phyloP scores from a whole-genome alignment of 345 rosid species.

The Eucalyptus fibrosa region DNA sequence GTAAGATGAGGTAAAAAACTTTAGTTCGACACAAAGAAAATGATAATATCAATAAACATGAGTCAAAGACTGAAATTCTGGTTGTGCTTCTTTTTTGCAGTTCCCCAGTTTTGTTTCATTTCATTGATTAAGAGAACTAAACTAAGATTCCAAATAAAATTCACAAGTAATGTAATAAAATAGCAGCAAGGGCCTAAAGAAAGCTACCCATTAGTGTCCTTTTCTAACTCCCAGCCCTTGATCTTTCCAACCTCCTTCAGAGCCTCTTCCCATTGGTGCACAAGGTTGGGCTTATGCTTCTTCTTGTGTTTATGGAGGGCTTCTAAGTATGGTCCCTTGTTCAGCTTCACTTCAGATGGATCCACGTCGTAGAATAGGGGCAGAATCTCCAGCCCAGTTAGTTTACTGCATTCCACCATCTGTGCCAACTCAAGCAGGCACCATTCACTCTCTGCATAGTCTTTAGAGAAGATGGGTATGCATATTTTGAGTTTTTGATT shows the following conservation, averaged over 20 bases:
- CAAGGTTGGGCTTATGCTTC: not conserved
- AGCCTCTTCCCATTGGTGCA: constrained; percentile 2
- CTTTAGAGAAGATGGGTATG: constrained; percentile 2
- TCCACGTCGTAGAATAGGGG: not conserved
- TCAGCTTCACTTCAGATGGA: not conserved
- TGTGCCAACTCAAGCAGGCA: constrained; percentile 2
- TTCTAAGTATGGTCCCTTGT: not conserved
- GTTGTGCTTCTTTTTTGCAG: not conserved
- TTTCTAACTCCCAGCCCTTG: constrained; percentile 2
- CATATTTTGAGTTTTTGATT: not conserved
- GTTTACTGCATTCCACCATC: not conserved
- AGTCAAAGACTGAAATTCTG: not conserved
- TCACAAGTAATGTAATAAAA: not conserved
- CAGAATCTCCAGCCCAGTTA: not conserved
- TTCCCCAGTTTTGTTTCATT: not conserved
- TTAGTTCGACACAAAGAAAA: not conserved
- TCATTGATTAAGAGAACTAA: not conserved
- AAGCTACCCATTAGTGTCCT: not conserved
- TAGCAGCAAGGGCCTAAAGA: not conserved
- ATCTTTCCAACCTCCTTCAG: constrained; percentile 1
- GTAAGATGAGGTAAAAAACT: not conserved
- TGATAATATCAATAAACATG: not conserved
- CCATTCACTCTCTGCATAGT: not conserved
- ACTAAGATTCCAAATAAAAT: not conserved
- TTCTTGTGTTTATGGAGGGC: not conserved